Evolutionary conservation across 768 basidiomycete genomes (phyloP), one percentile per base, ranked within the genome.

Genomic region (Asterophora lycoperdoides): DNA sequence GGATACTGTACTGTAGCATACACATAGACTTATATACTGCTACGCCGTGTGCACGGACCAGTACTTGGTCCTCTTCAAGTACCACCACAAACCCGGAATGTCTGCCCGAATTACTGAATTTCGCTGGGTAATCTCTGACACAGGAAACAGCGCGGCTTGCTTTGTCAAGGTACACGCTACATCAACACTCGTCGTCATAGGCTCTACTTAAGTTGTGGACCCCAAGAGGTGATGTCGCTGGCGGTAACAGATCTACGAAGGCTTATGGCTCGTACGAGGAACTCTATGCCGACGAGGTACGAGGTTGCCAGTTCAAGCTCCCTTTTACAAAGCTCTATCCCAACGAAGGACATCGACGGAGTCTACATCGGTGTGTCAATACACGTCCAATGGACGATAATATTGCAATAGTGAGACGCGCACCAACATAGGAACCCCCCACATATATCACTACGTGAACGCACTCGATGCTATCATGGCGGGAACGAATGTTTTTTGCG

Each of bases 51-150:
- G n/a, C n/a, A n/a, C n/a, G n/a, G n/a, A n/a, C n/a, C n/a, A n/a
- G n/a, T n/a, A n/a, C n/a, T n/a, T 8, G n/a, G n/a, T 30, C 43
- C 49, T 35, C 8, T 40, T 23, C 23, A 23, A 23, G 23, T 23
- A 23, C 38, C 40, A n/a, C 44, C 39, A 46, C 30, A n/a, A n/a
- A n/a, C n/a, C n/a, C n/a, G n/a, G n/a, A n/a, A 73, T 72, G 70
- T 53, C 67, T 39, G 53, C 51, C 14, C 65, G 67, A 53, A 69
- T 72, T 1, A 67, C 73, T 40, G 69, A 69, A 14, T 64, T 91
- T 46, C 80, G 80, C 47, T 93, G 91, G 92, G 91, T 93, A 55
- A 85, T 95, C 53, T 88, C 89, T 10, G n/a, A n/a, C n/a, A 91
- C 90, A 1, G 89, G 89, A 26, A 60, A 63, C 15, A 93, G 93